phyloP scores from a whole-genome alignment of 345 rosid species.

The Syzygium oleosum region DNA sequence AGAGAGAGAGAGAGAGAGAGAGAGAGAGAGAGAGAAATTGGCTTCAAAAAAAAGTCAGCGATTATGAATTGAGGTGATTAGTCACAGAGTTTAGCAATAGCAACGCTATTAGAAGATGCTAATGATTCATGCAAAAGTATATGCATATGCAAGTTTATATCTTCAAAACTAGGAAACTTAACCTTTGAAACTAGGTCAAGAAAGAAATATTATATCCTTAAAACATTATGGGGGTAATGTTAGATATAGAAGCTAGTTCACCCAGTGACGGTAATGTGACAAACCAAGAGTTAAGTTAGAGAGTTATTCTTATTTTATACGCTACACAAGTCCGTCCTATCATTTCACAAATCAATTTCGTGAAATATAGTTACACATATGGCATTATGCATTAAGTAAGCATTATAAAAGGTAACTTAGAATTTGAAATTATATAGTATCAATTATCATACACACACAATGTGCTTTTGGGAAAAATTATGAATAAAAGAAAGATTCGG shows the following conservation, averaged over 20 bases:
- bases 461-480: not conserved
- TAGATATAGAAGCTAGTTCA: not conserved
- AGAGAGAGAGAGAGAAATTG: not conserved
- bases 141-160: not conserved
- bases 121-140: not conserved
- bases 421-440: not conserved
- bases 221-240: not conserved
- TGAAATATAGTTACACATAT: not conserved
- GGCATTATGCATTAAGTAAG: not conserved
- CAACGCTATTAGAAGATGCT: not conserved
- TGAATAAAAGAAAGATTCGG: not conserved
- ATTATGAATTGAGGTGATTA: not conserved
- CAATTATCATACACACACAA: not conserved
- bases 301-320: not conserved
- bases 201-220: not conserved
- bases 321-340: too few relatives aligned
- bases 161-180: not conserved
- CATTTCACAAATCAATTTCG: not conserved
- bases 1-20: conserved; percentile 16
- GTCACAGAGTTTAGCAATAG: not conserved
- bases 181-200: not conserved
- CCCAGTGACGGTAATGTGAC: not conserved
- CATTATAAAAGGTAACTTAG: not conserved
- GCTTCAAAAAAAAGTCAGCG: not conserved
- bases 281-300: not conserved